Percentiles rank a stretch among this genome's conserved stretches.
Conservation (phyloP, 129 eudicot genomes). For the Lonicera japonica region DNA sequence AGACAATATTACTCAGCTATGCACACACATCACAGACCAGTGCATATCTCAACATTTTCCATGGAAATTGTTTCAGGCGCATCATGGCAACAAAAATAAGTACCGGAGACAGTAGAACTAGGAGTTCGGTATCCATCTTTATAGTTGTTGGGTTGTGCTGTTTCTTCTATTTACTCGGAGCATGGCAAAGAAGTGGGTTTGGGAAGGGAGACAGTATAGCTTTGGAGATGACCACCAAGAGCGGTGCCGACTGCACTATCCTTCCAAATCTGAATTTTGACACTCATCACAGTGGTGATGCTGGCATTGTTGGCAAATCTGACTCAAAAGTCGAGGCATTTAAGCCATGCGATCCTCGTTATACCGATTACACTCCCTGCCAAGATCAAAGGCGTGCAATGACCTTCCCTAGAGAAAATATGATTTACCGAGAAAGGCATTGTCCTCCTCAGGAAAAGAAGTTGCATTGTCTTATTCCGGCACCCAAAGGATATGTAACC, state of each 20-base stretch:
- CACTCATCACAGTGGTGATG: slow-evolving; percentile 76
- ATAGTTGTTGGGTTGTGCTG: slow-evolving; percentile 82
- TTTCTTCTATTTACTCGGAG: slow-evolving; percentile 89
- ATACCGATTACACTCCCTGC: slow-evolving; percentile 91
- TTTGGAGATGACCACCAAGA: slow-evolving; percentile 56
- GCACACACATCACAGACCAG: background rate
- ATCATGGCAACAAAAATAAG: slow-evolving; percentile 63
- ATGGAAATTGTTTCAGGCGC: slow-evolving; percentile 35
- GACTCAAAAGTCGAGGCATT: slow-evolving; percentile 27
- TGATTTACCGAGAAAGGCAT: slow-evolving; percentile 88
- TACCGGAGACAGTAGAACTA: slow-evolving; percentile 62
- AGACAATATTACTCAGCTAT: background rate
- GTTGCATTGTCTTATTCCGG: slow-evolving; percentile 84
- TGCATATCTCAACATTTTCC: background rate
- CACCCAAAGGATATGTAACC: slow-evolving; percentile 87
- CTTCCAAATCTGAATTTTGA: slow-evolving; percentile 83
- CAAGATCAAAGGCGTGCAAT: slow-evolving; percentile 90
- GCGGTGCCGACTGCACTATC: slow-evolving; percentile 56
- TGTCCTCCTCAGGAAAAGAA: slow-evolving; percentile 79
- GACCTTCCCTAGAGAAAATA: slow-evolving; percentile 81
- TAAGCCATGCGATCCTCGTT: slow-evolving; percentile 59
- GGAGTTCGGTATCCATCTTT: slow-evolving; percentile 68
- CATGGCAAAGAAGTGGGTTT: slow-evolving; percentile 97
- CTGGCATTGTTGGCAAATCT: no score
- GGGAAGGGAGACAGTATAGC: slow-evolving; percentile 98